Base-by-base conservation (phyloP, 2,329 filamentous ascomycete genomes). In the Colletotrichum endophyticum region DNA sequence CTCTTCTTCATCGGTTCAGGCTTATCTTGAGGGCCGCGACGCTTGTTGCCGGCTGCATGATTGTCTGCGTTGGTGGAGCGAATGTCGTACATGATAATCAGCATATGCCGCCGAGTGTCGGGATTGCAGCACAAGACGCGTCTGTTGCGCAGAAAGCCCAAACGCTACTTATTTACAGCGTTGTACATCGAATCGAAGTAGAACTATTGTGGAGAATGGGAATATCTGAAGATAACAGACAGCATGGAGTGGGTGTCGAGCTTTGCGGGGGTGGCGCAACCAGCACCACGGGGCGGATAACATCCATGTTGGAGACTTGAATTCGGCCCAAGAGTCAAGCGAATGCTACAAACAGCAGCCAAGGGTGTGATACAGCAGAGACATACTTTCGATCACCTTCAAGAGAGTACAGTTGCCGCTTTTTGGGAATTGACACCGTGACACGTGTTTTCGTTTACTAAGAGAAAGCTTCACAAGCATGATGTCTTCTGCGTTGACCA, bases 1-100 rank as follows among this genome's bases (percentile, higher is more conserved):
- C 79, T 67, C 61, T 77, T 66, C 53, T 70, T 77, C n/a, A 13
- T 66, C 32, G 34, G 25, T 8, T 66, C 63, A 44, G 63, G 30
- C 25, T 44, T 44, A 16, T 34, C 11, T 12, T 16, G 63, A 25
- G 63, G 22, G 16, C 34, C 11, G n/a, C n/a, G 63, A 25, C 62
- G 62, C 28, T 64, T 64, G 62, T 44, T 36, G 63, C 27, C 22
- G 12, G 22, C 22, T 12, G 32, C 22, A n/a, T 25, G 44, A 22
- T 22, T 53, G n/a, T 25, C n/a, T 53, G n/a, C n/a, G n/a, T 53
- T 53, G n/a, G 44, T 53, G n/a, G 44, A 8, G 44, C n/a, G 44
- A 53, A 53, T 53, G 44, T 22, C 44, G 44, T 53, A 53, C 44
- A 53, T 53, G 44, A 25, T 8, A 22, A n/a, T 22, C 11, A 53